A percentile compares a stretch with the other conserved stretches of the same genome.
phyloP scores from a whole-genome alignment of 805 yeast genomes.

The Ogataea trehalophila region DNA sequence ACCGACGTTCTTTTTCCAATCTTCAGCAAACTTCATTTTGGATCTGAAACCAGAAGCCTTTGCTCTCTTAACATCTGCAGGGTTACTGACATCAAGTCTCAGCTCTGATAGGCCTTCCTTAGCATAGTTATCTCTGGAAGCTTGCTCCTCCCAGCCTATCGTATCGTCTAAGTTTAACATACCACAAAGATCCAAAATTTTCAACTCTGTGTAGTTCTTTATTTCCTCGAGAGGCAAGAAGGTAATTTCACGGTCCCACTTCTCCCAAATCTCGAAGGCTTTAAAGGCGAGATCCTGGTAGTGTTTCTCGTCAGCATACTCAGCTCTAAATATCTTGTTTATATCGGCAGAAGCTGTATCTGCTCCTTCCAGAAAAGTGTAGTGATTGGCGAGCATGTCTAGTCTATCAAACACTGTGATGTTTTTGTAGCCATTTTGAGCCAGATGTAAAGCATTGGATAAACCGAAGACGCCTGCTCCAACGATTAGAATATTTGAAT shows the following conservation, averaged over 20 bases:
- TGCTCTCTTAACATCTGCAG: conserved; percentile 29
- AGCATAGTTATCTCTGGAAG: conserved; percentile 19
- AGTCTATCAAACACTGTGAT: conserved; percentile 36
- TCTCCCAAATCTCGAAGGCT: conserved; percentile 23
- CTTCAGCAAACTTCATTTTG: conserved; percentile 20
- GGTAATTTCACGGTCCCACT: conserved; percentile 22
- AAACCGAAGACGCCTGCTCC: conserved; percentile 58
- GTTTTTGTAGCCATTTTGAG: conserved; percentile 31
- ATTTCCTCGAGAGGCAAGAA: conserved; percentile 22
- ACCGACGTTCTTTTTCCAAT: conserved; percentile 8
- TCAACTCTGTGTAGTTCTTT: conserved; percentile 20
- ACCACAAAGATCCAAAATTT: conserved; percentile 27
- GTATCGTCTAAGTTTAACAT: conserved; percentile 26
- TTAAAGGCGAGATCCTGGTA: conserved; percentile 29
- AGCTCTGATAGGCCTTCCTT: conserved; percentile 26
- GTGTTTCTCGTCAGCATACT: conserved; percentile 33
- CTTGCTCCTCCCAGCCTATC: conserved; percentile 23
- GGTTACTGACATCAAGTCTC: conserved; percentile 27
- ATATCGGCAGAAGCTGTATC: conserved; percentile 38
- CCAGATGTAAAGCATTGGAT: conserved; percentile 42
- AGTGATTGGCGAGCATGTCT: conserved; percentile 26
- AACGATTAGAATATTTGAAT: conserved; percentile 33
- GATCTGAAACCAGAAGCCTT: conserved; percentile 25
- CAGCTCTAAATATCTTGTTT: conserved; percentile 36
- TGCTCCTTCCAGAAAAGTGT: conserved; percentile 32